Base-by-base conservation (phyloP, 345 rosid species). In the Tarenaya hassleriana region DNA sequence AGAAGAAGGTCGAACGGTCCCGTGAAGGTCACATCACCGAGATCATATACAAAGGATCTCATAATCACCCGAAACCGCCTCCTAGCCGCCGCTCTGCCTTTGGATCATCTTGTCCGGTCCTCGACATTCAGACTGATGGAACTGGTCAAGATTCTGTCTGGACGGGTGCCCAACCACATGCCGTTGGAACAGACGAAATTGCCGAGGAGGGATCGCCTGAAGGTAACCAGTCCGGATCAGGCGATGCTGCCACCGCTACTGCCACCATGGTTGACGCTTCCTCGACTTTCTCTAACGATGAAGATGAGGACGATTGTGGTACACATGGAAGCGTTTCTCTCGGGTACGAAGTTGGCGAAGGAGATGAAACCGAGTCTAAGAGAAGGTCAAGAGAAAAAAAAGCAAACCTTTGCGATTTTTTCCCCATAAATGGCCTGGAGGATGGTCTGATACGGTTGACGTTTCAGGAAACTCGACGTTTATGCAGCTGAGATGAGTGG, bases 1-100 rank as follows among this genome's bases (percentile, higher is more conserved):
- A 85, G 86, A 92, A 92, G 79, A 92, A 92, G 51, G 96, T 92
- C 33, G 98, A 92, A 40, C 80, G 95, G 48, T 85, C 98, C 60
- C 86, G 73, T 18, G 96, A 88, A 71, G 98, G 98, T 41, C 94
- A 88, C 74, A 88, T 92, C 50, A 88, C 96, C 1, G 95, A 92
- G 79, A 92, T 92, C 58, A 88, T 88, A 72, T 92, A 92, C 61
- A 88, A 85, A 74, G 96, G 96, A 63, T 71, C 76, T 34, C 98
- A 92, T 72, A 85, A 77, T 62, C 98, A 92, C 60, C 73, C 73
- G 10, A 88, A 83, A 64, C 95, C 90, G 54, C 79, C 70, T 16
- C 81, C 84, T 2, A 76, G 70, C 53, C 80, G 94, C 9, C 79
- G 86, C 35, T 63, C 81, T 15, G 79, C 77, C 34, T 66, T 78